Conservation (phyloP, 805 yeast species). For the Hanseniaspora jakobsenii region DNA sequence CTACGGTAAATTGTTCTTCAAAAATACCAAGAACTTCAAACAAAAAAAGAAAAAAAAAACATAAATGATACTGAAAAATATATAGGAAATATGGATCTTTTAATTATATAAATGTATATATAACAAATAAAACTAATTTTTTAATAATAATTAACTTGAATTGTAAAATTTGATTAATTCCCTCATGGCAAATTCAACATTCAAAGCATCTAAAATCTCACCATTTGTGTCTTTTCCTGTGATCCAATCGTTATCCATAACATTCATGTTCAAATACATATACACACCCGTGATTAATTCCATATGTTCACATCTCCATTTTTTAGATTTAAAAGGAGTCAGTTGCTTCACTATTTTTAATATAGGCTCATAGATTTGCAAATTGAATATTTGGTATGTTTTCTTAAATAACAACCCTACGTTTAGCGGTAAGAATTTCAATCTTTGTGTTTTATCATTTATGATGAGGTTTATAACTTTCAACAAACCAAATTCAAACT, state of each 20-base stretch:
- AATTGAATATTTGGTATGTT: constrained; percentile 48
- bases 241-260: constrained; percentile 72
- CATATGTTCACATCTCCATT: constrained; percentile 91
- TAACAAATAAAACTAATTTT: background rate
- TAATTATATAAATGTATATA: background rate
- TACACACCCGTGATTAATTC: constrained; percentile 81
- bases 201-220: constrained; percentile 63
- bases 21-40: too few species aligned
- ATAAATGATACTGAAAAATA: too few species aligned
- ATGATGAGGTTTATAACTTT: constrained; percentile 46
- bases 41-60: too few species aligned
- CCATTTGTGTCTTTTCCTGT: constrained; percentile 67
- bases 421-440: constrained; percentile 27
- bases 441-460: constrained; percentile 59
- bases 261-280: constrained; percentile 54
- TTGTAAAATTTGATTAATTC: constrained; percentile 70
- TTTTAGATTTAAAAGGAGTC: constrained; percentile 82
- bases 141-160: background rate
- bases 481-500: constrained; percentile 27
- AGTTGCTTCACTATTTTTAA: constrained; percentile 64
- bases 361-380: constrained; percentile 53
- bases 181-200: constrained; percentile 74
- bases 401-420: constrained; percentile 26
- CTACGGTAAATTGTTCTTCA: too few species aligned
- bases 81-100: background rate